Base-by-base conservation (phyloP, 805 yeast species). In the Blastobotrys terrestris region DNA sequence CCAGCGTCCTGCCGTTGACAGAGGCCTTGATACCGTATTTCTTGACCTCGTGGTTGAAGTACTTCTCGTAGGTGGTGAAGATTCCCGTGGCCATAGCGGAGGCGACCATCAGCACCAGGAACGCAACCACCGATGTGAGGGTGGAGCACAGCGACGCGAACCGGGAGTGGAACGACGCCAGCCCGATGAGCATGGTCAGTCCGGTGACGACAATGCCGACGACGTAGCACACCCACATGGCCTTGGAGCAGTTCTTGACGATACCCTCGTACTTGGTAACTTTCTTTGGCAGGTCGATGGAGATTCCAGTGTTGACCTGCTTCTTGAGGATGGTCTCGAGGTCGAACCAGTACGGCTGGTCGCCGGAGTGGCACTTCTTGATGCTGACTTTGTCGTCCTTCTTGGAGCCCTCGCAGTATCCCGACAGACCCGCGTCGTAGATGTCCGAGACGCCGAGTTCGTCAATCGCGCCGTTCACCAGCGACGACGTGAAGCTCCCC, bases 21-120 rank as follows among this genome's bases (percentile, higher is more conserved):
- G 65, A 63, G 1, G 87, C 78, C 40, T 67, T 64, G 47, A 84
- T 74, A 14, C 95, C 95, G 59, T 72, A 81, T 2, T 65, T 64
- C 1, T 61, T 64, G 11, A 68, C 67, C 35, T 71, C 69, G 35
- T 79, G 68, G 60, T 84, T 80, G 70, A 87, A 73, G 51, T 77
- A 71, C 11, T 71, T 67, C 54, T 76, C 68, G 55, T 83, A 73
- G 52, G 73, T 73, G 3, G 70, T 53, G 69, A 72, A 84, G n/a
- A 78, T 71, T 15, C 83, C 94, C 0, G 92, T 85, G 26, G 85
- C 73, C 19, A 84, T 69, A 14, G 76, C 87, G 26, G 81, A 76
- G 26, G 78, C 72, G 15, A 77, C 58, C 2, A 72, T 11, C n/a
- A 75, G 58, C 42, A 55, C 45, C 8, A 63, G n/a, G 14, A 55